Percentiles rank a stretch among this genome's conserved stretches.
phyloP scores from a whole-genome alignment of 1,139 yeast genomes.

The Tardiomyces digboiensis region DNA sequence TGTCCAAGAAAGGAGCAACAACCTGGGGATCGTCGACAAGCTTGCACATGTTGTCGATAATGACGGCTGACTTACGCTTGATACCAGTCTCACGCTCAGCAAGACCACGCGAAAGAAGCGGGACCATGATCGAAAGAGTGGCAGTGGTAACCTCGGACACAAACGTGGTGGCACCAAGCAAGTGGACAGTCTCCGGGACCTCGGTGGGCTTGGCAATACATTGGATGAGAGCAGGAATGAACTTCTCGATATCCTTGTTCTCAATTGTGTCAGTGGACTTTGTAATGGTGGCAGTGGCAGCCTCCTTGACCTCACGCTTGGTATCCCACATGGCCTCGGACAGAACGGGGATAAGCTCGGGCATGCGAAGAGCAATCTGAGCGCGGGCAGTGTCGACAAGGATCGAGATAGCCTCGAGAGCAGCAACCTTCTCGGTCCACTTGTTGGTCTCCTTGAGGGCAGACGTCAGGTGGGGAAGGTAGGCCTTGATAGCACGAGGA shows the following conservation, averaged over 20 bases:
- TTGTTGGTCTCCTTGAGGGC: constrained; percentile 70
- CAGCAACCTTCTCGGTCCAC: constrained; percentile 97
- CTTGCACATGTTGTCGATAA: constrained; percentile 99
- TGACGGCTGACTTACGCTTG: constrained; percentile 99
- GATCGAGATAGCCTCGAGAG: constrained; percentile 73
- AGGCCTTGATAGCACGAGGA: constrained; percentile 87
- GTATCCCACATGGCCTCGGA: constrained; percentile 99
- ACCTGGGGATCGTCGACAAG: constrained; percentile 99
- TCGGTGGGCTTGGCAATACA: constrained; percentile 96
- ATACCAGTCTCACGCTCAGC: constrained; percentile 99
- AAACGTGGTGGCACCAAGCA: constrained; percentile 98
- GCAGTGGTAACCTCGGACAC: constrained; percentile 99
- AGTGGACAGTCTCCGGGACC: constrained; percentile 98
- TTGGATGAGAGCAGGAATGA: constrained; percentile 94
- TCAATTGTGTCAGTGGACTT: constrained; percentile 96
- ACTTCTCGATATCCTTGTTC: constrained; percentile 99
- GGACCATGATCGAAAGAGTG: constrained; percentile 98
- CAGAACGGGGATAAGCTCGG: constrained; percentile 95
- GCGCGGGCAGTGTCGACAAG: constrained; percentile 93
- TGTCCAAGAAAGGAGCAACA: constrained; percentile 97
- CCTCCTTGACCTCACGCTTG: constrained; percentile 94
- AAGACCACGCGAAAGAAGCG: constrained; percentile 97
- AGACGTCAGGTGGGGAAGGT: constrained; percentile 71
- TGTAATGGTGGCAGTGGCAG: constrained; percentile 92
- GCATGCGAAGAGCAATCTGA: constrained; percentile 98